Conservation (phyloP, 2,329 filamentous ascomycete species). For the Monilinia aucupariae region DNA sequence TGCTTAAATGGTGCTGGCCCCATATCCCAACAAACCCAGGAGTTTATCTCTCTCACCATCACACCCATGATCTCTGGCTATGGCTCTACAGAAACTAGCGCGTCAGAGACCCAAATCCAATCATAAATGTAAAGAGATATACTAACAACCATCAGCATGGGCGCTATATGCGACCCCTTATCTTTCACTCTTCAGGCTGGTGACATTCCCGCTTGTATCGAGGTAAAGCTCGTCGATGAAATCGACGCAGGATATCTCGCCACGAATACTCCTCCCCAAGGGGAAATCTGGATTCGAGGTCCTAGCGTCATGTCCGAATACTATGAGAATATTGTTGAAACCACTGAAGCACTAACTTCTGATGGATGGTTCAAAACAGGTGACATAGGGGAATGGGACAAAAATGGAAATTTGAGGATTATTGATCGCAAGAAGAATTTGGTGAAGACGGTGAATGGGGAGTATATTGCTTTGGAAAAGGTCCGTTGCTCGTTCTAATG, state of each 20-base stretch:
- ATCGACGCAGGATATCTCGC: conserved; percentile 74
- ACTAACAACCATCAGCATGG: conserved; percentile 62
- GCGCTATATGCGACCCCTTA: conserved; percentile 70
- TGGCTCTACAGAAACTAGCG: conserved; percentile 85
- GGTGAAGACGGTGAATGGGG: conserved; percentile 68
- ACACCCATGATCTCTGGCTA: conserved; percentile 92
- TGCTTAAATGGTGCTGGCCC: conserved; percentile 91
- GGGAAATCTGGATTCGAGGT: conserved; percentile 73
- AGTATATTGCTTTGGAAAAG: conserved; percentile 95
- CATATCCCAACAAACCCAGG: conserved; percentile 77
- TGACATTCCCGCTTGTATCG: conserved; percentile 67
- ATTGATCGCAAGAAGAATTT: conserved; percentile 54
- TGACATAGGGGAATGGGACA: conserved; percentile 75
- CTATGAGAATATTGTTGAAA: conserved; percentile 66
- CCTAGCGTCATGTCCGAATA: conserved; percentile 80
- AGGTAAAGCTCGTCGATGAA: conserved; percentile 87
- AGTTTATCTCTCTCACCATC: conserved; percentile 83
- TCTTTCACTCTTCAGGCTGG: conserved; percentile 74
- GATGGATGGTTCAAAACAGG: conserved; percentile 91
- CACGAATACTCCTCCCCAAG: conserved; percentile 50
- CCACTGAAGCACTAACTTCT: conserved; percentile 61
- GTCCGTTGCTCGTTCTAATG: conserved; percentile 21
- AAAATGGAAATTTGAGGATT: conserved; percentile 78
- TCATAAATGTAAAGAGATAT: no score
- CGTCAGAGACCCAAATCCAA: conserved; percentile 33